phyloP scores from a whole-genome alignment of 352 stramenopile genomes.

The Phytopythium boreale region DNA sequence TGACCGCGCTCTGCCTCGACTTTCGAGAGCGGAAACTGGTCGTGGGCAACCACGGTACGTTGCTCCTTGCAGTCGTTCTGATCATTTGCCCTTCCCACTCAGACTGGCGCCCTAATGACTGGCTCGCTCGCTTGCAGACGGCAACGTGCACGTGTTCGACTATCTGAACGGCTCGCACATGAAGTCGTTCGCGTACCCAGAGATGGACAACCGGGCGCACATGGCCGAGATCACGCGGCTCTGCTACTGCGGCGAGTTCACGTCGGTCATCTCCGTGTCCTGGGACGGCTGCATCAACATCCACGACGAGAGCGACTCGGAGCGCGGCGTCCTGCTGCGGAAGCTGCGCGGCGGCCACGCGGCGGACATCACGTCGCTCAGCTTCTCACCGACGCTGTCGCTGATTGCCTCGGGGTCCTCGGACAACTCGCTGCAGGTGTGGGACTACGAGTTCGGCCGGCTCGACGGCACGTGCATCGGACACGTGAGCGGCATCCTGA shows the following conservation, averaged over 20 bases:
- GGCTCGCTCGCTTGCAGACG: constrained; percentile 20
- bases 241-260: constrained; percentile 83
- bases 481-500: constrained; percentile 64
- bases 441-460: constrained; percentile 88
- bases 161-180: constrained; percentile 87
- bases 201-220: constrained; percentile 64
- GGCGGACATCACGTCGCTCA: constrained; percentile 76
- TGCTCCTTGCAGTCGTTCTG: neutral
- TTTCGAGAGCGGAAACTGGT: constrained; percentile 85
- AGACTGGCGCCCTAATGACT: neutral
- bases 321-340: constrained; percentile 71
- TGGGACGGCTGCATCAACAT: constrained; percentile 84
- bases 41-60: constrained; percentile 69
- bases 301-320: constrained; percentile 83
- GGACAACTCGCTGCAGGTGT: constrained; percentile 71
- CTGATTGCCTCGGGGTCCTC: constrained; percentile 73
- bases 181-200: constrained; percentile 81
- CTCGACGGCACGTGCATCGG: constrained; percentile 69
- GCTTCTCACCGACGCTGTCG: constrained; percentile 71
- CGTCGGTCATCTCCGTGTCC: constrained; percentile 77
- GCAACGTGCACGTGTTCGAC: constrained; percentile 80
- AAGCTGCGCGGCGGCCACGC: constrained; percentile 68
- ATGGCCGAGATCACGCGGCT: constrained; percentile 68
- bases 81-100: too few species aligned
- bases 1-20: constrained; percentile 81